Evolutionary conservation across 768 basidiomycete species (phyloP), one percentile per base, ranked within the genome.

Genomic region (Peribolospora kevripleyi): DNA sequence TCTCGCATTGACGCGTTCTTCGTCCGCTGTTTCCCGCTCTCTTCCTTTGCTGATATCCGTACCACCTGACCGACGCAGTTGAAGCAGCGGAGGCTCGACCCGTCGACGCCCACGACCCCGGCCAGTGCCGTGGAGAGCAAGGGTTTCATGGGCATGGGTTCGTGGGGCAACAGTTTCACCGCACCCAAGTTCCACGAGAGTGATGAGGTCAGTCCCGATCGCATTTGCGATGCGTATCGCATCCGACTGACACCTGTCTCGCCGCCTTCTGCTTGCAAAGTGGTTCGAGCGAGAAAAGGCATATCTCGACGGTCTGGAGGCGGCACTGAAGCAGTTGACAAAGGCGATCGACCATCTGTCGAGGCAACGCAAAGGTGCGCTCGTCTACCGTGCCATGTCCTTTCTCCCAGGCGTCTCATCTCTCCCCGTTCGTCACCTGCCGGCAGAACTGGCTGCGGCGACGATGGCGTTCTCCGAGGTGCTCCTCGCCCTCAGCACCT

Each of bases 211-310:
- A 51, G 71, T 41, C 50, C 13, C 37, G 6, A 47, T 43, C 11
- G n/a, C 11, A 40, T 42, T 39, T 3, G 39, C 5, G 10, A 39
- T 45, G n/a, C 48, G 52, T 50, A 54, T 14, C 43, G 11, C 6
- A n/a, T 42, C 54, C 57, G 25, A 36, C 46, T 53, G 6, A 53
- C 52, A 9, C 10, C 10, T 46, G 46, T 46, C 10, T 46, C 25
- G 25, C 25, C 25, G 25, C 25, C 25, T 25, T 25, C 25, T 25
- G 25, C 25, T 25, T 25, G 25, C 25, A 25, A 25, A 90, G 78
- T 97, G 87, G 87, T 97, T 93, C 61, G 87, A 93, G 62, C 75
- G 76, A 58, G 81, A 87, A 65, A 84, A 81, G 56, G 68, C 71
- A 0, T 86, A 84, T 63, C 74, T 98, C 8, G 90, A 97, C 61